Evolutionary conservation across 139 green algal genomes (phyloP).

Genomic region (Coelastrella sp.): DNA sequence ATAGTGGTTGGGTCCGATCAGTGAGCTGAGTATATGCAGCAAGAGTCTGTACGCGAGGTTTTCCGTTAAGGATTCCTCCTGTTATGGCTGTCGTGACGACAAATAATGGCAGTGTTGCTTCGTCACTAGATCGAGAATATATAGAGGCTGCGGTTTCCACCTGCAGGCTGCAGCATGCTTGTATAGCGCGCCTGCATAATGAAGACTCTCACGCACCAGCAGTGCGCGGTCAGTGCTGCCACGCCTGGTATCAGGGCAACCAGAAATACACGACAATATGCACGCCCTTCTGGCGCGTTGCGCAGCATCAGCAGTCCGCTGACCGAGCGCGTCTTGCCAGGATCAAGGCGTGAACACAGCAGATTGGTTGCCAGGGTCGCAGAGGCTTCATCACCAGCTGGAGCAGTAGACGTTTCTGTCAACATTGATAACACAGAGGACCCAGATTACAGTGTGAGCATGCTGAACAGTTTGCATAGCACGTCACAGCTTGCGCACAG

Average conservation of each 20-base stretch:
- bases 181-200: background rate
- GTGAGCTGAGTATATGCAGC: background rate
- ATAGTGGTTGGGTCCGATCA: too few species aligned
- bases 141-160: too few species aligned
- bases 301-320: background rate
- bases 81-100: background rate
- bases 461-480: background rate
- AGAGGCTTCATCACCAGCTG: constrained; percentile 3
- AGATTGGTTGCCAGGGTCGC: constrained; percentile 4
- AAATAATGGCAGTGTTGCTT: too few species aligned
- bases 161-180: background rate
- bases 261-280: background rate
- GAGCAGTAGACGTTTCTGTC: constrained; percentile 49
- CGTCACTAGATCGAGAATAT: too few species aligned
- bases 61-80: background rate
- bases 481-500: too few species aligned
- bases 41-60: background rate
- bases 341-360: constrained; percentile 1
- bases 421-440: constrained; percentile 65
- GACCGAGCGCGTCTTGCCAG: background rate
- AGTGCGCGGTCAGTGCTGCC: background rate
- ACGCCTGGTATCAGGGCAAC: background rate
- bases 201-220: background rate
- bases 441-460: constrained; percentile 62
- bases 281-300: background rate